These are phyloP conservation scores for Ganoderma sinense DNA, from an alignment of 1,284 basidiomycete species.

Conservation along the genomic window DNA sequence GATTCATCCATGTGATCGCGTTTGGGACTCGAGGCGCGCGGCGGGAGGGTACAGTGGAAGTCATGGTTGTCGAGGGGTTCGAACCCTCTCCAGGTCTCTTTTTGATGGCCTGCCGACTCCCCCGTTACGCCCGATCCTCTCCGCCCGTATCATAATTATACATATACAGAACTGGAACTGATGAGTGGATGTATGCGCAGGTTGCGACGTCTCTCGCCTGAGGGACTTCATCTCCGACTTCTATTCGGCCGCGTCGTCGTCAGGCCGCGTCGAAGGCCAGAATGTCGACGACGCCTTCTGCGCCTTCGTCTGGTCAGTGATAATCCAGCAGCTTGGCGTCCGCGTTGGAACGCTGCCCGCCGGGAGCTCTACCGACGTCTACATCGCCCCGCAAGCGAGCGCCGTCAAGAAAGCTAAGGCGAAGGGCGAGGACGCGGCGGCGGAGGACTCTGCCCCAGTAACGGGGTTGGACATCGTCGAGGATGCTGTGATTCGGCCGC, in stretches of 20 bases:
- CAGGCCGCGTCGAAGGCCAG: constrained; percentile 49
- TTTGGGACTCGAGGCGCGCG: constrained; percentile 13
- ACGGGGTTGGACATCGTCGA: constrained; percentile 57
- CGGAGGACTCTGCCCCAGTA: constrained; percentile 48
- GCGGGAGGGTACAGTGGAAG: constrained; percentile 8
- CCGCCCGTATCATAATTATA: neutral
- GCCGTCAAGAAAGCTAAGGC: constrained; percentile 67
- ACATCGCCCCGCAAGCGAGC: constrained; percentile 76
- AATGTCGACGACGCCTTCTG: constrained; percentile 79
- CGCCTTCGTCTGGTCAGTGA: constrained; percentile 81
- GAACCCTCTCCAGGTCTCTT: constrained; percentile 36
- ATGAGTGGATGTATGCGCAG: constrained; percentile 44
- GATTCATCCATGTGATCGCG: constrained; percentile 25
- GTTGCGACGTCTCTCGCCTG: constrained; percentile 74
- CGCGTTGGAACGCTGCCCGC: constrained; percentile 71
- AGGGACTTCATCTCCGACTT: constrained; percentile 73
- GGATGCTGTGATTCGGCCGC: constrained; percentile 56
- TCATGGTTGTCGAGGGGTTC: constrained; percentile 42
- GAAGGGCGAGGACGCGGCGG: constrained; percentile 53
- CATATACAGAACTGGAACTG: constrained; percentile 16
- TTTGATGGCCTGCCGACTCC: neutral
- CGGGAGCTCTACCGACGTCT: constrained; percentile 68
- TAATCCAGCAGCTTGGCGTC: constrained; percentile 76
- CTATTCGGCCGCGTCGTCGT: constrained; percentile 46
- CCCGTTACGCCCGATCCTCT: neutral